Evolutionary conservation across 768 basidiomycete species (phyloP).

Genomic region (Auricularia sp.): DNA sequence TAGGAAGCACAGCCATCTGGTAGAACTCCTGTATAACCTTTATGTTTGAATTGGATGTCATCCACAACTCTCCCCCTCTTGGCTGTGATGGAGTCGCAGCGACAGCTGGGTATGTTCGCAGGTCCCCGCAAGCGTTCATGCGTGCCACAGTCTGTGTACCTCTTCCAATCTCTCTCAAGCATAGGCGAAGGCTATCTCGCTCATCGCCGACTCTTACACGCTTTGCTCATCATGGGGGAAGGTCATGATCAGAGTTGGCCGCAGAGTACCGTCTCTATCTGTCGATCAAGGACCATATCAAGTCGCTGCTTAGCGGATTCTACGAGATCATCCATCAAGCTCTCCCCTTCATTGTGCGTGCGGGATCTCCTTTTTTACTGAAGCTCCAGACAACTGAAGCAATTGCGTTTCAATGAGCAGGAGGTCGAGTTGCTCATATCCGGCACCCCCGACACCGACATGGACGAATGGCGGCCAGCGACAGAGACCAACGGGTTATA

Average conservation of each 20-base stretch:
- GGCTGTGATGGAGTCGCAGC: too few relatives aligned
- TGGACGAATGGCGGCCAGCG: constrained; percentile 92
- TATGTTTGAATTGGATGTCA: too few relatives aligned
- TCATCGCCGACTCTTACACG: too few relatives aligned
- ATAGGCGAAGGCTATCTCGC: too few relatives aligned
- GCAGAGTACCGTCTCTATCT: constrained; percentile 89
- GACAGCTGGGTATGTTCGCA: too few relatives aligned
- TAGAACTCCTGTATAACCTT: too few relatives aligned
- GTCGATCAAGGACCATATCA: constrained; percentile 93
- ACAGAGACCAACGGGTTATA: constrained; percentile 84
- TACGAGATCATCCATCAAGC: constrained; percentile 98
- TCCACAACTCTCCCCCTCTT: too few relatives aligned
- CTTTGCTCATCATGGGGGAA: constrained; percentile 30
- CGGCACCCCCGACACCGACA: constrained; percentile 94
- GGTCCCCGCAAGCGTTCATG: too few relatives aligned
- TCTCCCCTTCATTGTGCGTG: constrained; percentile 78
- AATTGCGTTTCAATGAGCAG: constrained; percentile 77
- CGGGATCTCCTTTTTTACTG: neutral
- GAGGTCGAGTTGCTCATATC: constrained; percentile 91
- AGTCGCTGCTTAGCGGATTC: constrained; percentile 81
- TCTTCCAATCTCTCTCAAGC: constrained; percentile 52
- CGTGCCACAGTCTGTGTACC: too few relatives aligned
- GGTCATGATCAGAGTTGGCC: constrained; percentile 82
- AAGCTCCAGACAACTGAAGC: constrained; percentile 13
- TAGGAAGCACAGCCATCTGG: too few relatives aligned